A percentile compares a stretch with the other conserved stretches of the same genome.
Conservation (phyloP, 73 alveolate species). For the Stentor roeselii region DNA sequence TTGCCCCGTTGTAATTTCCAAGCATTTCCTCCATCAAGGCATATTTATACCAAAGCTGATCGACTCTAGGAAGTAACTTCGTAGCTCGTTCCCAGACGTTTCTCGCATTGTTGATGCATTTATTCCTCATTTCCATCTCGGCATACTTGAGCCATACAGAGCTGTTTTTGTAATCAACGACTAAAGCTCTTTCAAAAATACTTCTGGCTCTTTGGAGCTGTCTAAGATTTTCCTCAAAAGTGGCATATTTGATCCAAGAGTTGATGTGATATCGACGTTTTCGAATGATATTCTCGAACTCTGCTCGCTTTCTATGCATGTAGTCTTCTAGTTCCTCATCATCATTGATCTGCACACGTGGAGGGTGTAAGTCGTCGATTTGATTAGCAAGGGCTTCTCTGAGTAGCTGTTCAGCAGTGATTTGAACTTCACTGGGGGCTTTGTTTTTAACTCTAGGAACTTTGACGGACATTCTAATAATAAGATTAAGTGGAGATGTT, state of each 20-base stretch:
- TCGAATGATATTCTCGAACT: constrained; percentile 89
- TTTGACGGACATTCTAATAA: too few species aligned
- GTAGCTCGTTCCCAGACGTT: constrained; percentile 98
- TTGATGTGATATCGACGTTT: constrained; percentile 89
- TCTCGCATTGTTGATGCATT: constrained; percentile 99
- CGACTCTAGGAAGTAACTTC: constrained; percentile 92
- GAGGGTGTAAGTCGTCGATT: constrained; percentile 80
- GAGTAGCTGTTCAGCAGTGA: constrained; percentile 97
- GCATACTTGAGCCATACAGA: constrained; percentile 95
- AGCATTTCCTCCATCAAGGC: constrained; percentile 97
- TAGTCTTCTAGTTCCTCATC: constrained; percentile 94
- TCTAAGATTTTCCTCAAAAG: constrained; percentile 81
- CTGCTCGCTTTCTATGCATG: constrained; percentile 84
- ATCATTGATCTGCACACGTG: constrained; percentile 85
- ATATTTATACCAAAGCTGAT: constrained; percentile 96
- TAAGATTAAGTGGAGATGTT: too few species aligned
- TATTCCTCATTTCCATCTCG: constrained; percentile 99
- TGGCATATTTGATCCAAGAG: constrained; percentile 94
- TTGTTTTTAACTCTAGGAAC: constrained; percentile 85
- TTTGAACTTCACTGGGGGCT: constrained; percentile 92
- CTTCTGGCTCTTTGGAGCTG: constrained; percentile 95
- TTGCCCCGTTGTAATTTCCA: constrained; percentile 88
- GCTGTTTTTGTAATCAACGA: constrained; percentile 92
- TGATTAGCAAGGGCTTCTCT: constrained; percentile 94
- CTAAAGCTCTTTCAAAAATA: constrained; percentile 98